Percentiles rank a stretch among this genome's conserved stretches.
Conservation (phyloP, 257 asterid genomes). For the Cinchona pubescens region DNA sequence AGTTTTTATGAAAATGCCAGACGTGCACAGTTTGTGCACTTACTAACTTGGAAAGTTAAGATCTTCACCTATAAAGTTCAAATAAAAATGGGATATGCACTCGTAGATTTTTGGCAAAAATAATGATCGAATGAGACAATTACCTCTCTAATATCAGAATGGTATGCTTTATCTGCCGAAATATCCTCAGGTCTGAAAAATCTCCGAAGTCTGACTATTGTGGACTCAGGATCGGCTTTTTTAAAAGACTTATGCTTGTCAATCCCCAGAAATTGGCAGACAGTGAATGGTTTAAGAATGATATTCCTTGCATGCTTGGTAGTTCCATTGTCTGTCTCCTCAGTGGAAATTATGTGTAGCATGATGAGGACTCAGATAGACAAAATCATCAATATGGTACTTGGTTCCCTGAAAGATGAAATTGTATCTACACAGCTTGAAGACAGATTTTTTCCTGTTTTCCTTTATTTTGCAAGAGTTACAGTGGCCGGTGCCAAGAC, state of each 20-base stretch:
- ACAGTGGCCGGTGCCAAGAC: constrained; percentile 20
- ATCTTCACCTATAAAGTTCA: neutral
- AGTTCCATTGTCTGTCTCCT: neutral
- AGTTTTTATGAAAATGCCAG: neutral
- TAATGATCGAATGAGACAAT: neutral
- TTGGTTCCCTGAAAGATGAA: constrained; percentile 19
- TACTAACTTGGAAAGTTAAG: neutral
- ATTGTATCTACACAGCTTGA: neutral
- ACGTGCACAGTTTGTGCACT: neutral
- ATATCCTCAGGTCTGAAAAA: constrained; percentile 31
- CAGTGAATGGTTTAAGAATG: constrained; percentile 8
- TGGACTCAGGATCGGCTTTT: constrained; percentile 8
- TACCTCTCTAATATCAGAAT: constrained; percentile 29
- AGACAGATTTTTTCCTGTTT: neutral
- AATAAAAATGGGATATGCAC: neutral
- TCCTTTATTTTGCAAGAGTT: constrained; percentile 17
- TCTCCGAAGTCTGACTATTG: constrained; percentile 12
- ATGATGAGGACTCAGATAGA: constrained; percentile 10
- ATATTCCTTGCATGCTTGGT: neutral
- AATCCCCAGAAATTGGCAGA: constrained; percentile 22
- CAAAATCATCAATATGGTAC: constrained; percentile 15
- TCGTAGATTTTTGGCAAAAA: neutral
- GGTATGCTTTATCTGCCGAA: constrained; percentile 24
- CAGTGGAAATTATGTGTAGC: neutral
- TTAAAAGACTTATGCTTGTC: constrained; percentile 1